phyloP scores from a whole-genome alignment of 345 rosid genomes.

The Lepidium africanum region DNA sequence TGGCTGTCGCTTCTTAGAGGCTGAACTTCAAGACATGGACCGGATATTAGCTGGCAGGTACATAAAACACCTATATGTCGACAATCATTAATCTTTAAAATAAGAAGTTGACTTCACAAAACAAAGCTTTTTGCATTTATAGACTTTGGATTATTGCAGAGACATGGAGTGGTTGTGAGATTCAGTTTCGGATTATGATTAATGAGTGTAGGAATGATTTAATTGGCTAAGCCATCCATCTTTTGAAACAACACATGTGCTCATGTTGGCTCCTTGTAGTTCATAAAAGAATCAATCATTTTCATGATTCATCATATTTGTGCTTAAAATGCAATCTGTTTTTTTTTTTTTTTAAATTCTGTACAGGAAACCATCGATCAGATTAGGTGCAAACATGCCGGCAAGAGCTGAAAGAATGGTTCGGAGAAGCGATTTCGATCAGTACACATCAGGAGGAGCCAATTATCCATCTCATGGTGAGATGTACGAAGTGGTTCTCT shows the following conservation, averaged over 20 bases:
- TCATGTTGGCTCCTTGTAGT: slow-evolving; percentile 9
- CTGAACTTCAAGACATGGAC: slow-evolving; percentile 92
- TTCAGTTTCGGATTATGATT: background rate
- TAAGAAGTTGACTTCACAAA: slow-evolving; percentile 20
- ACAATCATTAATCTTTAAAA: background rate
- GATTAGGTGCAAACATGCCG: slow-evolving; percentile 96
- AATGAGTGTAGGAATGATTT: background rate
- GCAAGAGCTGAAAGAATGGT: slow-evolving; percentile 79
- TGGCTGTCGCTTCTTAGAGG: slow-evolving; percentile 84
- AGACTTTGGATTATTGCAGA: slow-evolving; percentile 15
- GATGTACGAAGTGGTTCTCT: slow-evolving; percentile 77
- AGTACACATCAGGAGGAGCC: slow-evolving; percentile 59
- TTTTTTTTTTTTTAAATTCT: background rate
- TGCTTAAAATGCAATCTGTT: background rate
- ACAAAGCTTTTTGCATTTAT: slow-evolving; percentile 15
- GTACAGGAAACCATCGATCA: slow-evolving; percentile 71
- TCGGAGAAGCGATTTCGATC: slow-evolving; percentile 82
- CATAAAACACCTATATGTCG: background rate
- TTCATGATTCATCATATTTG: background rate
- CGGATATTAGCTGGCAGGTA: slow-evolving; percentile 75
- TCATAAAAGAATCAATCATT: background rate
- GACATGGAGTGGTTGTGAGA: slow-evolving; percentile 25
- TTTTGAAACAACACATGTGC: slow-evolving; percentile 22
- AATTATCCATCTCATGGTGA: slow-evolving; percentile 41
- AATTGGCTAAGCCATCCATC: background rate